phyloP scores from a whole-genome alignment of 768 basidiomycete species.

The Scleroderma citrinum region DNA sequence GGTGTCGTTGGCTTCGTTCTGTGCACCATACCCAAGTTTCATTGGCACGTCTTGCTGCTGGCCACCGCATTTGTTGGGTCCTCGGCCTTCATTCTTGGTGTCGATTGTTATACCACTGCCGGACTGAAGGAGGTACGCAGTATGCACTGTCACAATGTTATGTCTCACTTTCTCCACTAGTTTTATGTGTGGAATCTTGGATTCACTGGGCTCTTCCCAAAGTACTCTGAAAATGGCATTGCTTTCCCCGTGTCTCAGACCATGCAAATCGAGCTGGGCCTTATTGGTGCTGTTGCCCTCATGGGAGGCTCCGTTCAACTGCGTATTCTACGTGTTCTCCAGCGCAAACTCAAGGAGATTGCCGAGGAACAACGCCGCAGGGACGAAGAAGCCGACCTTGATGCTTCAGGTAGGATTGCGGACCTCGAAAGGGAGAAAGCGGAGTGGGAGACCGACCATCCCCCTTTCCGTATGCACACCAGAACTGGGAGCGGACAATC shows the following conservation, averaged over 20 bases:
- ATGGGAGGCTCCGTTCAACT: slow-evolving; percentile 90
- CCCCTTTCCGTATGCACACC: slow-evolving; percentile 52
- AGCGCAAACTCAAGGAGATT: slow-evolving; percentile 75
- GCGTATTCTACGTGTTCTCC: slow-evolving; percentile 75
- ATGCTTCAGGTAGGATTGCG: slow-evolving; percentile 65
- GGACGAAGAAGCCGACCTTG: slow-evolving; percentile 70
- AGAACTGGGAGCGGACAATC: slow-evolving; percentile 62
- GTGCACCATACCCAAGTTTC: slow-evolving; percentile 80
- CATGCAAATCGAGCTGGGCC: slow-evolving; percentile 91
- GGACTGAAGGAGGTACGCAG: slow-evolving; percentile 82
- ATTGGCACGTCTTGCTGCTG: slow-evolving; percentile 81
- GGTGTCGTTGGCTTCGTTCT: slow-evolving; percentile 75
- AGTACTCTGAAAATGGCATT: slow-evolving; percentile 60
- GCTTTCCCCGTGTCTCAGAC: slow-evolving; percentile 81
- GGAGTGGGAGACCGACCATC: slow-evolving; percentile 87
- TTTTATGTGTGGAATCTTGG: slow-evolving; percentile 97
- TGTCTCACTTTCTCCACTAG: slow-evolving; percentile 34
- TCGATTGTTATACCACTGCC: slow-evolving; percentile 90
- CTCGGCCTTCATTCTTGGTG: slow-evolving; percentile 84
- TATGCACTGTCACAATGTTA: background rate
- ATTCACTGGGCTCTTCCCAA: slow-evolving; percentile 73
- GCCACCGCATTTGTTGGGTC: slow-evolving; percentile 90
- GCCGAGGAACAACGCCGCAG: slow-evolving; percentile 63
- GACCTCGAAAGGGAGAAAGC: slow-evolving; percentile 62
- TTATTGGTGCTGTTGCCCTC: slow-evolving; percentile 75